Evolutionary conservation across 192 early-diverging fungal species (phyloP).

Genomic region (Gamsiella multidivaricata): DNA sequence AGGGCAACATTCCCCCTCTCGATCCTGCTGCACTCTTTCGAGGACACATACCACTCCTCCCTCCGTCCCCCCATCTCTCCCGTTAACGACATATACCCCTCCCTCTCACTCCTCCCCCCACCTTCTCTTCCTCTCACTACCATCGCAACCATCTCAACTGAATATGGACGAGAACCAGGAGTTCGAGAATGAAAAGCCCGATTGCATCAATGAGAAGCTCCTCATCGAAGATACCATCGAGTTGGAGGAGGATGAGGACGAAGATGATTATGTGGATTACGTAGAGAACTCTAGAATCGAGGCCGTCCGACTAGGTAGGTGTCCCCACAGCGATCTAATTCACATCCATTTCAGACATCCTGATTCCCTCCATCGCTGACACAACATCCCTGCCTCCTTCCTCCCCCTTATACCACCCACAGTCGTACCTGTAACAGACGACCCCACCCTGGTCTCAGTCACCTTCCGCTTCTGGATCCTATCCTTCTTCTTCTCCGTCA

Average conservation of each 20-base stretch:
- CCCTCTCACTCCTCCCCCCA: no score
- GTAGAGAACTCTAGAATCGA: slow-evolving; percentile 42
- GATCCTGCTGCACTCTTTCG: no score
- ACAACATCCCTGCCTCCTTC: neutral
- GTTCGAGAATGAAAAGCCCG: neutral
- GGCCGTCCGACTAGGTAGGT: slow-evolving; percentile 45
- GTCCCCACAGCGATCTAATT: no score
- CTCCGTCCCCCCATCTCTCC: no score
- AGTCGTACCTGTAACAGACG: slow-evolving; percentile 35
- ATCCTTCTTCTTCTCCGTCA: slow-evolving; percentile 51
- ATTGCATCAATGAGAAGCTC: neutral
- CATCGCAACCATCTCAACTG: no score
- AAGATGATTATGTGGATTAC: no score
- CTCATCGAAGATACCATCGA: neutral
- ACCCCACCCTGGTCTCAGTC: slow-evolving; percentile 55
- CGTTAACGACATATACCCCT: no score
- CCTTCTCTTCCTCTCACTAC: no score
- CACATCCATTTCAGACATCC: no score
- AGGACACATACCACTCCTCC: no score
- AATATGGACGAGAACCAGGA: slow-evolving; percentile 13
- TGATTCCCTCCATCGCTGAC: neutral
- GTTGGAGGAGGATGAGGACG: slow-evolving; percentile 15
- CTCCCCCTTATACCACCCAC: neutral
- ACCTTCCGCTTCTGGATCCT: slow-evolving; percentile 66
- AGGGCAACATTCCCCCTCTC: no score